Evolutionary conservation across 192 early-diverging fungal species (phyloP).

Genomic region (Coemansia sp.): DNA sequence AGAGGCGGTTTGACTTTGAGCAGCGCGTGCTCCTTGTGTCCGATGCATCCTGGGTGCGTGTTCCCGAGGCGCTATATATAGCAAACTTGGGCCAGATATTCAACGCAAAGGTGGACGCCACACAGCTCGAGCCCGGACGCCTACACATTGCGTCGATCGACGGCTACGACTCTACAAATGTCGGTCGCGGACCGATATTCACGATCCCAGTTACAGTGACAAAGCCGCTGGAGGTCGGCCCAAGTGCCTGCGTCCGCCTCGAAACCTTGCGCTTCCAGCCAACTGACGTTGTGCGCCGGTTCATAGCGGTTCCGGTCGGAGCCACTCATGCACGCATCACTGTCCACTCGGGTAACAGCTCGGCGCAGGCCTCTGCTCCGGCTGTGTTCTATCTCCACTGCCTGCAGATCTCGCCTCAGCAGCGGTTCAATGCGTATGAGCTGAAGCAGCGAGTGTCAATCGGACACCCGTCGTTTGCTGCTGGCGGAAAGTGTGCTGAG

Average conservation of each 20-base stretch:
- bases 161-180: slow-evolving; percentile 74
- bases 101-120: slow-evolving; percentile 75
- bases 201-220: slow-evolving; percentile 84
- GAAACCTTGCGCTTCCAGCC: slow-evolving; percentile 64
- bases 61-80: slow-evolving; percentile 72
- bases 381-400: slow-evolving; percentile 69
- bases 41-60: slow-evolving; percentile 72
- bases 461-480: slow-evolving; percentile 61
- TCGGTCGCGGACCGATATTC: slow-evolving; percentile 79
- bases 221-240: slow-evolving; percentile 64
- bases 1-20: slow-evolving; percentile 74
- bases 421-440: slow-evolving; percentile 62
- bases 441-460: slow-evolving; percentile 58
- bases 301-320: slow-evolving; percentile 77
- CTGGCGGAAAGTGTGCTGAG: slow-evolving; percentile 60
- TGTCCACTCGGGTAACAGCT: slow-evolving; percentile 30
- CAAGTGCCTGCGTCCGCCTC: slow-evolving; percentile 57
- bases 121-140: slow-evolving; percentile 68
- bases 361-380: slow-evolving; percentile 49
- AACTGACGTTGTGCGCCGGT: slow-evolving; percentile 76
- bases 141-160: slow-evolving; percentile 76
- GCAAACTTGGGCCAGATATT: slow-evolving; percentile 67
- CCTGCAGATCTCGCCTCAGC: slow-evolving; percentile 72
- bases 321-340: slow-evolving; percentile 72
- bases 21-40: slow-evolving; percentile 69